Base-by-base conservation (phyloP, 768 basidiomycete species). In the Kwoniella heveanensis region DNA sequence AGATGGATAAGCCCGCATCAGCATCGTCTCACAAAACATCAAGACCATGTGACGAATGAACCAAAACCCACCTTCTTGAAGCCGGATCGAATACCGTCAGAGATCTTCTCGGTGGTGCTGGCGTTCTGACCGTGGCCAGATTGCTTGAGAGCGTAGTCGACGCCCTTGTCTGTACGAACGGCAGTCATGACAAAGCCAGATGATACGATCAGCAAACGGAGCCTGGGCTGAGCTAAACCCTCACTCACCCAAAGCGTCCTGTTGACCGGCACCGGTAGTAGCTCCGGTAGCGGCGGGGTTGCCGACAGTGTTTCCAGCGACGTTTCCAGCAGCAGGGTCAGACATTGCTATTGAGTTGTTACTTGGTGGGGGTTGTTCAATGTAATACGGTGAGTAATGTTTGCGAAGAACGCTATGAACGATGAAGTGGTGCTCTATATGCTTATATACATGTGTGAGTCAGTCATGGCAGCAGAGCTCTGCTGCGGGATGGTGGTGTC, bases 21-120 rank as follows among this genome's bases (percentile, higher is more conserved):
- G 21, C 8, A 49, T 22, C 59, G 32, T 32, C 32, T 32, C n/a
- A n/a, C n/a, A n/a, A n/a, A n/a, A n/a, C n/a, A n/a, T 32, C 32
- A 32, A 32, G 32, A 32, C 32, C 32, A 32, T 32, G 32, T 6
- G 13, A 32, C 32, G 13, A 19, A 44, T 19, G 46, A 19, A 6
- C 12, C 25, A 21, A 47, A 39, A 50, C 60, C 30, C 25, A 70
- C 66, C 69, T 71, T 71, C 56, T 71, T 67, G 64, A 71, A 65
- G 17, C 54, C 69, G 7, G 59, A 50, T 44, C 69, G 53, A 49
- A 71, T n/a, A 29, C 69, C 69, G 52, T 71, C 69, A 47, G 69
- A 71, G 69, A 71, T 71, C 60, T 71, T 71, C 60, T 71, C 69
- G 24, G 69, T 71, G 46, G 69, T 71, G 27, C 39, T 25, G 37